These are phyloP conservation scores for Aspergillus hortae DNA, from an alignment of 2,329 filamentous ascomycete genomes.

Conservation along the genomic window DNA sequence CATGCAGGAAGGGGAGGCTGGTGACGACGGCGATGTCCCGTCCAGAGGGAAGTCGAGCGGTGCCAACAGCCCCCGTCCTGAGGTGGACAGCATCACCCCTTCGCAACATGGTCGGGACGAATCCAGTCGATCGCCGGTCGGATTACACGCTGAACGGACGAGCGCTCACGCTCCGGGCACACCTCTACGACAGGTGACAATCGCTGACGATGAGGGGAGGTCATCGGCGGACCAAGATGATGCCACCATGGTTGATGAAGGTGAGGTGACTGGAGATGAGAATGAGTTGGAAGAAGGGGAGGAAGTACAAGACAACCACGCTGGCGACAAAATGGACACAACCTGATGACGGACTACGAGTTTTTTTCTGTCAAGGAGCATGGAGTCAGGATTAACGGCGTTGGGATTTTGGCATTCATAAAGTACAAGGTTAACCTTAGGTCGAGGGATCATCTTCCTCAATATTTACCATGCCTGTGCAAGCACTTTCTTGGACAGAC, in stretches of 20 bases:
- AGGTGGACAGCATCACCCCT: constrained; percentile 44
- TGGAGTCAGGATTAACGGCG: constrained; percentile 26
- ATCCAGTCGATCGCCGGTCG: constrained; percentile 18
- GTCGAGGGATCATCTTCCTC: background rate
- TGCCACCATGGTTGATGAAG: constrained; percentile 57
- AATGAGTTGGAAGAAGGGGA: constrained; percentile 48
- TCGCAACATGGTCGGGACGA: constrained; percentile 35
- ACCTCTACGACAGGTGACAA: constrained; percentile 36
- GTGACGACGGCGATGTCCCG: constrained; percentile 49
- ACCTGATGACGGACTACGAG: constrained; percentile 23
- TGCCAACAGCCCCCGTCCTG: constrained; percentile 48
- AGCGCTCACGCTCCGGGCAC: constrained; percentile 31
- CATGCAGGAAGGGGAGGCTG: constrained; percentile 63
- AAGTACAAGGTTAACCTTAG: constrained; percentile 12
- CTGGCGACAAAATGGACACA: constrained; percentile 66
- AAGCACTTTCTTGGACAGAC: too few relatives aligned
- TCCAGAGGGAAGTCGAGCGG: constrained; percentile 48
- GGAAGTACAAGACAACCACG: constrained; percentile 46
- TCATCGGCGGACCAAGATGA: constrained; percentile 49
- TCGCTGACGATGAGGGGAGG: constrained; percentile 36
- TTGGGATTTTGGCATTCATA: constrained; percentile 14
- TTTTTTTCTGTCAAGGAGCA: constrained; percentile 17
- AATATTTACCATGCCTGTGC: background rate
- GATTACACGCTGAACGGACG: constrained; percentile 31
- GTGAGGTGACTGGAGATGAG: constrained; percentile 37